A percentile compares a stretch with the other conserved stretches of the same genome.
These are phyloP conservation scores for Rosellinia necatrix DNA, from an alignment of 2,329 filamentous ascomycete species.

Conservation along the genomic window DNA sequence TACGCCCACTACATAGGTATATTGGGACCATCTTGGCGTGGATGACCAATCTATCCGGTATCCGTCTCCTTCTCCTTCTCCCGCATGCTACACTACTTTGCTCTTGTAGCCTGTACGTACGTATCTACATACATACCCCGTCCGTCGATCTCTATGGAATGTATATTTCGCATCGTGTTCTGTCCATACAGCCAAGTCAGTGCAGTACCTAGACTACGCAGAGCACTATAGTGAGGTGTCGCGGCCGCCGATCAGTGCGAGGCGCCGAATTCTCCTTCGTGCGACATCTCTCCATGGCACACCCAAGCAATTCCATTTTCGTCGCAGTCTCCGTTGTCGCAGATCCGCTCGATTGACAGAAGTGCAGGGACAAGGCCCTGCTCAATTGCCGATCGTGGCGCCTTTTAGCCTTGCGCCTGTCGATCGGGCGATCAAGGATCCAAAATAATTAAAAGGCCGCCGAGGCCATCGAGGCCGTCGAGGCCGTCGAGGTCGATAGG, in stretches of 20 bases:
- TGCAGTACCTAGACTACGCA: no score
- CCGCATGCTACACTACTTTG: no score
- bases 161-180: background rate
- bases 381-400: conserved; percentile 24
- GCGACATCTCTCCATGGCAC: background rate
- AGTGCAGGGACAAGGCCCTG: conserved; percentile 11
- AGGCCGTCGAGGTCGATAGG: background rate
- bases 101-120: no score
- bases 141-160: no score
- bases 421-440: conserved; percentile 18
- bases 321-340: conserved; percentile 14
- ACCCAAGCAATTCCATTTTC: conserved; percentile 20
- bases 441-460: conserved; percentile 13
- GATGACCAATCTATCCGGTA: background rate
- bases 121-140: no score
- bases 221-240: no score
- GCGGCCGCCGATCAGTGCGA: background rate
- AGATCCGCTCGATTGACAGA: conserved; percentile 9
- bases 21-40: conserved; percentile 5
- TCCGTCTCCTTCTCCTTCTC: no score
- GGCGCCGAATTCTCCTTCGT: conserved; percentile 5
- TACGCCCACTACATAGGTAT: no score
- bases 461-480: background rate
- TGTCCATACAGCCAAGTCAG: no score
- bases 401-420: conserved; percentile 25